Conservation (phyloP, 257 asterid species). For the Gentiana dahurica region DNA sequence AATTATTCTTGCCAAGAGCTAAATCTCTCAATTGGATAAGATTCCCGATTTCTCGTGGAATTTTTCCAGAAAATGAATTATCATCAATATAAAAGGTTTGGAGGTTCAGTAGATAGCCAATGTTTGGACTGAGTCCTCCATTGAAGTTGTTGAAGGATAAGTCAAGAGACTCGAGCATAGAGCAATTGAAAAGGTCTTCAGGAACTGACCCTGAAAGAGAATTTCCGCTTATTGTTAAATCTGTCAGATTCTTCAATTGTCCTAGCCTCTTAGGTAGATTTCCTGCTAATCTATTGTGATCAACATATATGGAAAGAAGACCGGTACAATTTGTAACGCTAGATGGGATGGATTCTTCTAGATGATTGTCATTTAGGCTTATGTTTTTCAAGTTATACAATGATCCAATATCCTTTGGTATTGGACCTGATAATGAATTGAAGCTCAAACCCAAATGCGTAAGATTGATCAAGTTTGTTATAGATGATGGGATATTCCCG, state of each 20-base stretch:
- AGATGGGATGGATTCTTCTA: too few species aligned
- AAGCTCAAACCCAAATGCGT: too few species aligned
- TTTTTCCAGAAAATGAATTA: conserved; percentile 25
- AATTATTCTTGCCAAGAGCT: conserved; percentile 34
- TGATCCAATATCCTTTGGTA: too few species aligned
- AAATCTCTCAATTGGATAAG: conserved; percentile 17
- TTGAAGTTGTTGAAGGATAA: conserved; percentile 34
- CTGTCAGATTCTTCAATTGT: neutral
- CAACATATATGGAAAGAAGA: too few species aligned
- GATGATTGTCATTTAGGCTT: too few species aligned
- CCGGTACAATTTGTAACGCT: too few species aligned
- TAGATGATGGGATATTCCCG: neutral
- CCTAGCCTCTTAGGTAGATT: too few species aligned
- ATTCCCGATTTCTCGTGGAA: too few species aligned
- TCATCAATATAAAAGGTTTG: conserved; percentile 18
- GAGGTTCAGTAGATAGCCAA: conserved; percentile 13
- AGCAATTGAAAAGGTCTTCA: conserved; percentile 17
- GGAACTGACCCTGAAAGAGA: conserved; percentile 52
- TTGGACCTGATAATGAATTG: too few species aligned
- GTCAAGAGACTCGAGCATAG: conserved; percentile 13
- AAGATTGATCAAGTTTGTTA: too few species aligned
- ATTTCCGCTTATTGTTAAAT: conserved; percentile 26
- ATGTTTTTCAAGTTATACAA: too few species aligned
- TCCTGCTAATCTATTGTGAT: too few species aligned
- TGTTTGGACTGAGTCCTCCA: conserved; percentile 29